These are phyloP conservation scores for Leishmania tropica DNA, from an alignment of 208 protist species.

Conservation along the genomic window DNA sequence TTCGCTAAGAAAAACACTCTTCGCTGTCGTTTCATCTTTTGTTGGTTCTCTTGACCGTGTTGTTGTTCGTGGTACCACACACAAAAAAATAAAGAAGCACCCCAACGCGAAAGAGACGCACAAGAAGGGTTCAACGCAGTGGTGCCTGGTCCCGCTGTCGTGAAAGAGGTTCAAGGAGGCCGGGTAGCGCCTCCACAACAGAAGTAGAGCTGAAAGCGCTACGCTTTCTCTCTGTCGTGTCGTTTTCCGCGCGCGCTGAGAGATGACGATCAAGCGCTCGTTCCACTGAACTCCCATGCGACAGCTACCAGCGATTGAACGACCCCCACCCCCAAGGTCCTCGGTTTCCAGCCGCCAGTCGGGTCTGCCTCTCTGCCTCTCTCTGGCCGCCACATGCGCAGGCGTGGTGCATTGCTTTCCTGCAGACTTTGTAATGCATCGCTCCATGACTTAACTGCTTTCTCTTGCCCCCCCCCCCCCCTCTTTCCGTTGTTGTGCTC, in stretches of 20 bases:
- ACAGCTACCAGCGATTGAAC: neutral
- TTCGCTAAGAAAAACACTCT: neutral
- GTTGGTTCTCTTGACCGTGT: conserved; percentile 17
- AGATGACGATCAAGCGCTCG: neutral
- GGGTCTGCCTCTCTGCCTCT: neutral
- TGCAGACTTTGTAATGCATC: neutral
- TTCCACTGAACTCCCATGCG: neutral
- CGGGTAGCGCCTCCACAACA: neutral
- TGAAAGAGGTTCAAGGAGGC: neutral
- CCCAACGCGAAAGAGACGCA: neutral
- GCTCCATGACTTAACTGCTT: neutral
- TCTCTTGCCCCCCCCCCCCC: neutral
- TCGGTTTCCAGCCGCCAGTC: neutral
- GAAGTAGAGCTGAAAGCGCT: neutral
- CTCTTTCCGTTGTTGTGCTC: neutral
- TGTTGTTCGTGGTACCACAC: neutral
- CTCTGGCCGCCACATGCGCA: neutral
- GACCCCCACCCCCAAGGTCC: neutral
- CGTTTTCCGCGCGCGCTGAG: neutral
- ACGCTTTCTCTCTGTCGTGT: neutral
- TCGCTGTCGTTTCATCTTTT: conserved; percentile 8
- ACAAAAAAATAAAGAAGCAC: neutral
- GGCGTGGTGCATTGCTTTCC: neutral
- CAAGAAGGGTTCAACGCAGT: neutral
- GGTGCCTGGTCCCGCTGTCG: neutral